Base-by-base conservation (phyloP, 2,329 filamentous ascomycete species). In the Alternaria sp. region DNA sequence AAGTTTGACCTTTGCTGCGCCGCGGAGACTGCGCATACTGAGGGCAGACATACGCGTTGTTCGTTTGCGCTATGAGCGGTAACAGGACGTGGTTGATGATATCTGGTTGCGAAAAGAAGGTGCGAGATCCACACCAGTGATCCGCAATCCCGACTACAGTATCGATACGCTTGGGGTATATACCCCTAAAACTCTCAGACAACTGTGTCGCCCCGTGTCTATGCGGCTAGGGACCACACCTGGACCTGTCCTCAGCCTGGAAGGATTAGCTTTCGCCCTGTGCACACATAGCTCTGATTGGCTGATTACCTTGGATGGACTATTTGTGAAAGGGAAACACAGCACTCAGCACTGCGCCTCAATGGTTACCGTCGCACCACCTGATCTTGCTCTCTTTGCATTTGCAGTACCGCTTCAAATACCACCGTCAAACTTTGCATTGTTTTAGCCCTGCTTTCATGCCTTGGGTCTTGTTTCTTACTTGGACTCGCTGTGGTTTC, bases 381-480 rank as follows among this genome's bases (percentile, higher is more conserved):
- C 4, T 39, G 38, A 11, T 20, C n/a, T 20, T 18, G 18, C 38
- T 39, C 18, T 20, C 38, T 39, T 18, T 11, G n/a, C 2, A 39
- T 8, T 5, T 11, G 18, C 38, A 39, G 38, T 39, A 39, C 11
- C n/a, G 38, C 18, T 9, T 11, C 18, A 39, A n/a, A 18, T 5
- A 39, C 18, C n/a, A 9, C 9, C 38, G 38, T 7, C n/a, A 39
- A 39, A 39, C 38, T 39, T 39, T 39, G 38, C 38, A 3, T 20
- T 39, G 8, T 39, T 20, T 7, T 20, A 39, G 38, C 38, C 36
- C 36, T 18, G n/a, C n/a, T 39, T 39, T 20, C 36, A 39, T 39
- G 36, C 36, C 18, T 39, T 4, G n/a, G 9, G 38, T n/a, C 4
- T 63, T 67, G 1, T 34, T 64, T 39, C 38, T 11, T 8, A 20